Evolutionary conservation across 768 basidiomycete genomes (phyloP).

Genomic region (Epithele typhae): DNA sequence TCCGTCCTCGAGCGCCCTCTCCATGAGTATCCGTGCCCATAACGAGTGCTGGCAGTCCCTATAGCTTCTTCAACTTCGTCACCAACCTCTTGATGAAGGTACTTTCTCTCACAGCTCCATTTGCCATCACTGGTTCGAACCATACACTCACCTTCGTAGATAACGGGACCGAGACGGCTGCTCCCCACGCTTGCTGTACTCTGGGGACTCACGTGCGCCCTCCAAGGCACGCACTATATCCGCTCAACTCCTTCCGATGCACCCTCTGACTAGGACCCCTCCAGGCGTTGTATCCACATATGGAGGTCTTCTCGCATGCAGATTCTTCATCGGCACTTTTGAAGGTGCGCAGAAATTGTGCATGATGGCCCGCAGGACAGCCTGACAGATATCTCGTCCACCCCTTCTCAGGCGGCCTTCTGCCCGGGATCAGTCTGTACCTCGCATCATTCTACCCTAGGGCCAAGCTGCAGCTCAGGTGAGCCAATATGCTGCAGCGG

Average conservation of each 20-base stretch:
- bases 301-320: conserved; percentile 4
- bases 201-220: conserved; percentile 57
- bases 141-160: too few species aligned
- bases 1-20: too few species aligned
- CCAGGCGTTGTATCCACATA: conserved; percentile 7
- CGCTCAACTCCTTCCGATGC: neutral
- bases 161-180: conserved; percentile 49
- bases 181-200: conserved; percentile 56
- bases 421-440: conserved; percentile 31
- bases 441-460: conserved; percentile 26
- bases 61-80: conserved; percentile 56
- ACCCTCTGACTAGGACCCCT: neutral
- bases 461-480: conserved; percentile 26
- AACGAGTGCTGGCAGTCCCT: too few species aligned
- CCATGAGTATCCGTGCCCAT: too few species aligned
- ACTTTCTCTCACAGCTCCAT: neutral
- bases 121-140: too few species aligned
- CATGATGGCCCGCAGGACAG: too few species aligned
- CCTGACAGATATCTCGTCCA: too few species aligned
- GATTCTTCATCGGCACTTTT: conserved; percentile 12
- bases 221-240: conserved; percentile 41
- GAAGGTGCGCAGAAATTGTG: conserved; percentile 6
- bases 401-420: conserved; percentile 42
- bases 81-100: conserved; percentile 56
- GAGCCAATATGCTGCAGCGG: too few species aligned